Evolutionary conservation across 129 eudicot species (phyloP), one percentile per base, ranked within the genome.

Genomic region (Escallonia herrerae): DNA sequence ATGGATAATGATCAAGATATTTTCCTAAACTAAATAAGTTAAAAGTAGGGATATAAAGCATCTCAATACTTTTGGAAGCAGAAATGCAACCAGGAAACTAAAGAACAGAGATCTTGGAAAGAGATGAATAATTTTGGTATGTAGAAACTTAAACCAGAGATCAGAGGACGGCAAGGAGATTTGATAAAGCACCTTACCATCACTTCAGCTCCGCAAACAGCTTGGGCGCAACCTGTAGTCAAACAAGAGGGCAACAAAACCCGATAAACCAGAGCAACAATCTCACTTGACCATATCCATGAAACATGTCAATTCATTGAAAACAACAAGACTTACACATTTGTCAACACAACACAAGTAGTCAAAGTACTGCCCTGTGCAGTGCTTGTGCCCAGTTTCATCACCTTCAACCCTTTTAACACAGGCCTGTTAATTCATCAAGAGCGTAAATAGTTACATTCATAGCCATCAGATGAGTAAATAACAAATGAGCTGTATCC

Each of bases 291-390:
- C 40, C 3, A 6, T 5, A 56, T 6, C 8, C 15, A 4, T 22
- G 60, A 15, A 22, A 3, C 33, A 58, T 3, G 38, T 15, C 5
- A 33, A 10, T 48, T 4, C 22, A 40, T 9, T 10, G 47, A 41
- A 10, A 7, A 68, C 7, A 64, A 56, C 8, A 40, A 51, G 40
- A 49, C 86, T 72, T 86, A 86, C 95, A 60, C 89, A 85, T 77
- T 64, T 69, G 63, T 86, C 95, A 15, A 83, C 79, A 71, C 95
- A 86, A 45, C 78, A 82, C 86, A 80, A 86, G 58, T 86, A 86
- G 64, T 86, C 89, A 12, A 83, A 83, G 80, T 80, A 86, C 71
- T 83, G 95, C 13, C 95, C 89, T 5, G 95, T 86, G 66, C 95
- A 86, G 63, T 86, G 95, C 58, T 86, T 86, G 40, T 77, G 72